These are phyloP conservation scores for Calocera viscosa DNA, from an alignment of 768 basidiomycete genomes.

Conservation along the genomic window DNA sequence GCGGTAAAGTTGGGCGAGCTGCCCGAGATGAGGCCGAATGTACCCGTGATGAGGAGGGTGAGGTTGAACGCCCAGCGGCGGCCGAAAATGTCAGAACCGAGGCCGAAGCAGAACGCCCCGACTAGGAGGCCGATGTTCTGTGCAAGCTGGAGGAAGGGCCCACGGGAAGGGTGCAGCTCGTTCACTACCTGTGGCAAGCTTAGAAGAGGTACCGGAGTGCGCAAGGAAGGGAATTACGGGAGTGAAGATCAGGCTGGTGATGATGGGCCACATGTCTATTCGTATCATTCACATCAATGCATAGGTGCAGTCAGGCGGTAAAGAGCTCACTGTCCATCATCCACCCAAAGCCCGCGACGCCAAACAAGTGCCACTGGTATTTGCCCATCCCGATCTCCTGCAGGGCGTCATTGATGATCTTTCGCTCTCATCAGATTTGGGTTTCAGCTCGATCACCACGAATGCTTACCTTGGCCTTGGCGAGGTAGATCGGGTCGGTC, in stretches of 20 bases:
- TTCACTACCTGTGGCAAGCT: conserved; percentile 50
- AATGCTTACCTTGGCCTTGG: conserved; percentile 31
- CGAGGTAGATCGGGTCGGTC: conserved; percentile 47
- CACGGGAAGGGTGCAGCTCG: conserved; percentile 46
- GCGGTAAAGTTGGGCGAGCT: conserved; percentile 44
- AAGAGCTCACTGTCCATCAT: conserved; percentile 41
- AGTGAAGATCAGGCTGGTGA: conserved; percentile 18
- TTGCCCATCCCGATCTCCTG: conserved; percentile 62
- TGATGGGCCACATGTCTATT: conserved; percentile 62
- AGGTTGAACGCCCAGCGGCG: conserved; percentile 52
- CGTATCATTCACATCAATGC: conserved; percentile 24
- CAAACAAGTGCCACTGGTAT: conserved; percentile 53
- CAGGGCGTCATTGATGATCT: conserved; percentile 45
- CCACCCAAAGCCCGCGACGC: conserved; percentile 65
- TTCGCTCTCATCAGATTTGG: background rate
- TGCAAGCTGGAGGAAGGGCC: conserved; percentile 52
- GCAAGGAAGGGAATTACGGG: background rate
- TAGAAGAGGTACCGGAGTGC: conserved; percentile 40
- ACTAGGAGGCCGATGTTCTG: conserved; percentile 61
- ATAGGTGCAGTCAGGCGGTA: background rate
- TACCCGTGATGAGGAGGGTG: conserved; percentile 54
- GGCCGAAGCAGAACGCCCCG: conserved; percentile 43
- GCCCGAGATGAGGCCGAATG: conserved; percentile 54
- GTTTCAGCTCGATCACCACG: background rate
- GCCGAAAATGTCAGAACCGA: conserved; percentile 40